Percentiles rank a stretch among this genome's conserved stretches.
Evolutionary conservation across 2,329 filamentous ascomycete genomes (phyloP).

Genomic region (Diaporthe sp.): DNA sequence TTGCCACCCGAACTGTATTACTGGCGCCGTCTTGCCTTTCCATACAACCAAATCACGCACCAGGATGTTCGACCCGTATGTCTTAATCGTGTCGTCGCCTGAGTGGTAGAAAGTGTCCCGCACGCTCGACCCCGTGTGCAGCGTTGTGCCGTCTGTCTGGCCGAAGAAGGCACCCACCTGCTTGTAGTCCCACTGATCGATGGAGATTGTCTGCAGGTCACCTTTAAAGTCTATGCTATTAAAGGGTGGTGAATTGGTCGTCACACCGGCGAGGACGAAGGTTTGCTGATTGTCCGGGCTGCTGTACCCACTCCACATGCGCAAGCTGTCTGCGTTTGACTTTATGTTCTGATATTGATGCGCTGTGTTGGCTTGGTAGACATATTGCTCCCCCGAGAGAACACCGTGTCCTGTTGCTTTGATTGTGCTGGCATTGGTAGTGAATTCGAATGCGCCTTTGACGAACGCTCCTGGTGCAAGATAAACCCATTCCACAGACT

Average conservation of each 20-base stretch:
- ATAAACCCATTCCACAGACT: constrained; percentile 41
- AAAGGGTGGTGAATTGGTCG: constrained; percentile 48
- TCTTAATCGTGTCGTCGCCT: constrained; percentile 49
- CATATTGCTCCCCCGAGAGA: constrained; percentile 50
- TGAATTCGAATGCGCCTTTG: constrained; percentile 50
- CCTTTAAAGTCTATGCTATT: constrained; percentile 47
- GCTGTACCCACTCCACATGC: constrained; percentile 45
- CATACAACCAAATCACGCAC: constrained; percentile 42
- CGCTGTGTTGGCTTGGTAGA: constrained; percentile 48
- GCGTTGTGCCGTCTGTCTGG: constrained; percentile 50
- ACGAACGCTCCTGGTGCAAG: constrained; percentile 48
- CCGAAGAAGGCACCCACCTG: constrained; percentile 50
- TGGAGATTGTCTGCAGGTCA: constrained; percentile 39
- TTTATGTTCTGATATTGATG: constrained; percentile 43
- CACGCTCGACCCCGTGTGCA: constrained; percentile 45
- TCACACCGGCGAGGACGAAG: constrained; percentile 42
- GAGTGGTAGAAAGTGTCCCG: constrained; percentile 49
- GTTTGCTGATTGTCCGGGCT: constrained; percentile 38
- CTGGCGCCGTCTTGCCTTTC: constrained; percentile 46
- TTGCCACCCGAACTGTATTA: constrained; percentile 49
- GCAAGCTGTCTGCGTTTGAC: constrained; percentile 42
- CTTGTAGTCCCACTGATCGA: constrained; percentile 47
- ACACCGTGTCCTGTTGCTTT: constrained; percentile 48
- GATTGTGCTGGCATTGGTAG: constrained; percentile 37
- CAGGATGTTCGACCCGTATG: constrained; percentile 45